phyloP scores from a whole-genome alignment of 2,329 filamentous ascomycete genomes.

The Dactylonectria macrodidyma region DNA sequence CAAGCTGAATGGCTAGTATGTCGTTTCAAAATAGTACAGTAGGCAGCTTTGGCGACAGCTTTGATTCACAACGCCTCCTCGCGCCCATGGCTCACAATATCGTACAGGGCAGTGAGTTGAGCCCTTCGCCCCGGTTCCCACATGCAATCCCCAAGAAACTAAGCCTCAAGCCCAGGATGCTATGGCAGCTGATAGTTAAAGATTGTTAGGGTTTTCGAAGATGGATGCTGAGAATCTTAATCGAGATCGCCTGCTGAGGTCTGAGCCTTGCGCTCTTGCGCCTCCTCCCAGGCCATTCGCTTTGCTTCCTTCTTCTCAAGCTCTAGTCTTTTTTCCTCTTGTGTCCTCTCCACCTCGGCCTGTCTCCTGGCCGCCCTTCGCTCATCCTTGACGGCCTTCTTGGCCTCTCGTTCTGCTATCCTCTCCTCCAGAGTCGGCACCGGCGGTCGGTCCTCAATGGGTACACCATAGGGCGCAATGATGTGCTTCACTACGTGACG shows the following conservation, averaged over 20 bases:
- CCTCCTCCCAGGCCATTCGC: slow-evolving; percentile 43
- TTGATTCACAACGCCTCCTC: slow-evolving; percentile 30
- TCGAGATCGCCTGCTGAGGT: slow-evolving; percentile 35
- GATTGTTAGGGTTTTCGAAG: neutral
- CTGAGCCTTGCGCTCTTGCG: slow-evolving; percentile 37
- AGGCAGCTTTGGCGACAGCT: slow-evolving; percentile 31
- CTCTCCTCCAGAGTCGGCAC: slow-evolving; percentile 77
- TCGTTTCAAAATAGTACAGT: slow-evolving; percentile 43
- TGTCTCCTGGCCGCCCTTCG: slow-evolving; percentile 58
- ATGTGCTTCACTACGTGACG: slow-evolving; percentile 83
- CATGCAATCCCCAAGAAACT: neutral
- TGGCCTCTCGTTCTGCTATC: slow-evolving; percentile 66
- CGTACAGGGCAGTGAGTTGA: slow-evolving; percentile 36
- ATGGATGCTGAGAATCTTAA: slow-evolving; percentile 9
- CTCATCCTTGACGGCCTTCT: slow-evolving; percentile 71
- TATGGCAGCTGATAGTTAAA: neutral
- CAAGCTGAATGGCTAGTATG: slow-evolving; percentile 32
- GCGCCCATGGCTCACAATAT: slow-evolving; percentile 31
- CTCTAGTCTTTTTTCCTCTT: slow-evolving; percentile 47
- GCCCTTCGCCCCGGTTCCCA: slow-evolving; percentile 14
- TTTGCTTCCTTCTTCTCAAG: slow-evolving; percentile 44
- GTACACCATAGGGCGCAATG: slow-evolving; percentile 76
- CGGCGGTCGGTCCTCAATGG: slow-evolving; percentile 74
- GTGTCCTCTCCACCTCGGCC: slow-evolving; percentile 41
- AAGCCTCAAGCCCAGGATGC: too few relatives aligned